Conservation (phyloP, 2,329 filamentous ascomycete genomes). For the Verticillium longisporum region DNA sequence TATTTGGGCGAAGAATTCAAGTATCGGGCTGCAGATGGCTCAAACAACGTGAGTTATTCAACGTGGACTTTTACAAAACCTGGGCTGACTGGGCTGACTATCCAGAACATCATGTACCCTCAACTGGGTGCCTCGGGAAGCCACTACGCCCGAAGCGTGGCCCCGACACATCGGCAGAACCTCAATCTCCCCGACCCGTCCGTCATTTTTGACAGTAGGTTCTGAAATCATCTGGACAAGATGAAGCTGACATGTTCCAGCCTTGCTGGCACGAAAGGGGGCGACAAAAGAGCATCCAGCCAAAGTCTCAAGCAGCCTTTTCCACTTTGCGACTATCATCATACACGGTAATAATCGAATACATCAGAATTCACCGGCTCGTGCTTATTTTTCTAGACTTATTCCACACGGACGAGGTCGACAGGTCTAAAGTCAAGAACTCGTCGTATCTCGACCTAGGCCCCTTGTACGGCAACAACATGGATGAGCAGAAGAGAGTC, state of each 20-base stretch:
- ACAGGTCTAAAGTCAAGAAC: conserved; percentile 58
- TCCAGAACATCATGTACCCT: conserved; percentile 55
- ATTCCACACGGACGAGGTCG: conserved; percentile 41
- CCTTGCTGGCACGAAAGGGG: conserved; percentile 35
- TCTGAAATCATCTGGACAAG: no score
- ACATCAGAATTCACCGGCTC: not conserved
- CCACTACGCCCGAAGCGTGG: conserved; percentile 64
- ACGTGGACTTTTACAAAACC: conserved; percentile 14
- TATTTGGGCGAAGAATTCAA: conserved; percentile 34
- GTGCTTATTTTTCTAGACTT: conserved; percentile 18
- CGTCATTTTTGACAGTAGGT: not conserved
- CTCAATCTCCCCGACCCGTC: conserved; percentile 54
- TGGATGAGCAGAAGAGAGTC: conserved; percentile 55
- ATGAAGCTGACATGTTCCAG: conserved; percentile 14
- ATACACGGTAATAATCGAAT: conserved; percentile 18
- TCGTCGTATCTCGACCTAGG: conserved; percentile 71
- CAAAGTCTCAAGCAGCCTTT: conserved; percentile 37
- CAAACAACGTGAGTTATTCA: not conserved
- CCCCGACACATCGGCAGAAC: conserved; percentile 46
- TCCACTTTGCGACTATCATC: conserved; percentile 31
- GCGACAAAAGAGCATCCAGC: conserved; percentile 26
- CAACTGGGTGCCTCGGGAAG: conserved; percentile 57
- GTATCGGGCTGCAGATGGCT: conserved; percentile 23
- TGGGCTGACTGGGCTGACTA: conserved; percentile 24
- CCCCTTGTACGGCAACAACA: conserved; percentile 64